Evolutionary conservation across 306 rosid species (phyloP).

Genomic region (Psophocarpus tetragonolobus): DNA sequence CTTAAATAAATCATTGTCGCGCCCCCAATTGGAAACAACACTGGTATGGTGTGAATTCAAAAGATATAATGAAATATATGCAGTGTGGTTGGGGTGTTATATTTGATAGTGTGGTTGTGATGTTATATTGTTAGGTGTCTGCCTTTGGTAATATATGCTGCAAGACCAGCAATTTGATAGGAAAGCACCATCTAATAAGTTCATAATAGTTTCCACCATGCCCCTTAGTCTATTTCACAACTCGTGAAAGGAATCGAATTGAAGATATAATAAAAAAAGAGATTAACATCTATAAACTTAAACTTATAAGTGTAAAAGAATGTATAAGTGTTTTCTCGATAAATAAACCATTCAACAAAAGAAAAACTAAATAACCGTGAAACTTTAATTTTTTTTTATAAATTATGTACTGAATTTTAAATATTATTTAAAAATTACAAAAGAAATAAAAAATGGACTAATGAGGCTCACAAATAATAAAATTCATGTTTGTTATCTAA

Average conservation of each 20-base stretch:
- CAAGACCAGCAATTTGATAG: constrained; percentile 30
- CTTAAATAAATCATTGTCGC: background rate
- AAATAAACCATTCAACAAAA: no score
- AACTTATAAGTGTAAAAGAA: no score
- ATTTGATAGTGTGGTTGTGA: constrained; percentile 22
- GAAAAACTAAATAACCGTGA: no score
- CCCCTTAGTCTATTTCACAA: background rate
- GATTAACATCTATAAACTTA: no score
- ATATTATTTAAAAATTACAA: background rate
- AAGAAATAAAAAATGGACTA: background rate
- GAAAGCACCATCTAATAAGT: constrained; percentile 19
- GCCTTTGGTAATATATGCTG: background rate
- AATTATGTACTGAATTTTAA: background rate
- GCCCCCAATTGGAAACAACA: background rate
- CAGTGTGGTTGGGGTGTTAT: constrained; percentile 17
- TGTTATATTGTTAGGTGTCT: constrained; percentile 23
- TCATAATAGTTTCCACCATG: background rate
- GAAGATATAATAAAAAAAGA: background rate
- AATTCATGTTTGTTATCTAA: background rate
- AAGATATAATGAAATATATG: background rate
- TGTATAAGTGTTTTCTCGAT: no score
- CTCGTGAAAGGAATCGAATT: background rate
- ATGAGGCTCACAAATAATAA: background rate
- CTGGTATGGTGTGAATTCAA: constrained; percentile 2
- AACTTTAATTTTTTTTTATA: background rate